Conservation (phyloP, 2,329 filamentous ascomycete genomes). For the Rutstroemia sp. region DNA sequence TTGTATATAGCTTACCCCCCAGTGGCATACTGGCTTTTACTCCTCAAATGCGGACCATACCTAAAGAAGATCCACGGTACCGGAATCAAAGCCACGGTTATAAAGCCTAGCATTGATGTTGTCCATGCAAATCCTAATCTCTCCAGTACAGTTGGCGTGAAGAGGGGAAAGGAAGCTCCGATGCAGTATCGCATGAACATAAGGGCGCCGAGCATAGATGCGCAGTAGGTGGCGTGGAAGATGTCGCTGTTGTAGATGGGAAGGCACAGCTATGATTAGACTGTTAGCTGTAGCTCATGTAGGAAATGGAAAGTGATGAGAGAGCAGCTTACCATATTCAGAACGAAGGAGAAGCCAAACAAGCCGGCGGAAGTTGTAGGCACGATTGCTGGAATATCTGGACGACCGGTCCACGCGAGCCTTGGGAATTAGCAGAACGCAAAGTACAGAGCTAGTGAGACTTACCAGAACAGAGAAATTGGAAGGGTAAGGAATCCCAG, state of each 20-base stretch:
- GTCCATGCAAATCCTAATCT: constrained; percentile 36
- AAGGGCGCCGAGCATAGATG: constrained; percentile 1
- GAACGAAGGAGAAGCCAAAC: constrained; percentile 54
- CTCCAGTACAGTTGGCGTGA: constrained; percentile 41
- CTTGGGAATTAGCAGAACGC: background rate
- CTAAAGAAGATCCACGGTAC: constrained; percentile 39
- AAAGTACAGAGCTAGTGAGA: no score
- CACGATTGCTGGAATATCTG: constrained; percentile 25
- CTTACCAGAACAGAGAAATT: constrained; percentile 32
- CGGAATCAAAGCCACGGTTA: constrained; percentile 34
- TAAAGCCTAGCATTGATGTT: constrained; percentile 35
- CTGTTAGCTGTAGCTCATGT: background rate
- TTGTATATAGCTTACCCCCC: background rate
- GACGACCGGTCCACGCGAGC: constrained; percentile 19
- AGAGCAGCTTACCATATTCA: constrained; percentile 42
- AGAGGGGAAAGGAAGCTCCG: constrained; percentile 26
- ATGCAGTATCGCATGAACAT: constrained; percentile 18
- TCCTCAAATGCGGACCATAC: constrained; percentile 31
- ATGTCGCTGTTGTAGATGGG: constrained; percentile 4
- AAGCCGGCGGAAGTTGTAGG: constrained; percentile 24
- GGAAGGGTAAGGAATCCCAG: constrained; percentile 30
- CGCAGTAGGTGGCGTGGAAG: constrained; percentile 2
- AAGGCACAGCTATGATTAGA: background rate
- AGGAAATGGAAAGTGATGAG: no score
- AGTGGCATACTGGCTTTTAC: constrained; percentile 25